These are phyloP conservation scores for Lodderomyces theae DNA, from an alignment of 1,139 yeast genomes.

Conservation along the genomic window DNA sequence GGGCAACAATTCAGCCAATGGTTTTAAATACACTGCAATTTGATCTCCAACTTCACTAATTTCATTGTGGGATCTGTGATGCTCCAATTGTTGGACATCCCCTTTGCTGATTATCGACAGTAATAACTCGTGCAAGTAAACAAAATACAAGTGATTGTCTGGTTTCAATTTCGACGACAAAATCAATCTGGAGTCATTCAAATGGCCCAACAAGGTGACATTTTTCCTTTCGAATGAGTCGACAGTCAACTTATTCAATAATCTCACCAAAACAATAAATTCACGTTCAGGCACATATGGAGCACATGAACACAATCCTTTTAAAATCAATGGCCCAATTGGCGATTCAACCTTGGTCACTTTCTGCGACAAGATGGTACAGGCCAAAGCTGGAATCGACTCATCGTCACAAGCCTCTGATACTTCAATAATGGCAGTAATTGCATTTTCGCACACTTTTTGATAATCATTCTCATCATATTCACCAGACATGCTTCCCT, in stretches of 20 bases:
- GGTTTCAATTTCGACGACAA: conserved; percentile 49
- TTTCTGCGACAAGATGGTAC: conserved; percentile 82
- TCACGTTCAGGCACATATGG: conserved; percentile 59
- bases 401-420: conserved; percentile 70
- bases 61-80: conserved; percentile 77
- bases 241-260: conserved; percentile 39
- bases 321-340: conserved; percentile 44
- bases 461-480: conserved; percentile 32
- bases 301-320: conserved; percentile 59
- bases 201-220: conserved; percentile 30
- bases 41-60: conserved; percentile 76
- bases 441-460: conserved; percentile 56
- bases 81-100: conserved; percentile 75
- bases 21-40: conserved; percentile 64
- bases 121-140: conserved; percentile 65
- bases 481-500: conserved; percentile 15
- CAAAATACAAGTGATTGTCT: conserved; percentile 47
- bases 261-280: conserved; percentile 50
- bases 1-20: conserved; percentile 76
- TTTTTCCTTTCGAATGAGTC: conserved; percentile 36
- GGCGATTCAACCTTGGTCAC: conserved; percentile 43
- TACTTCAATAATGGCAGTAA: conserved; percentile 69
- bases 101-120: conserved; percentile 73
- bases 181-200: conserved; percentile 48
- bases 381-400: conserved; percentile 74